These are phyloP conservation scores for Fusarium graminum DNA, from an alignment of 2,329 filamentous ascomycete genomes.

Conservation along the genomic window DNA sequence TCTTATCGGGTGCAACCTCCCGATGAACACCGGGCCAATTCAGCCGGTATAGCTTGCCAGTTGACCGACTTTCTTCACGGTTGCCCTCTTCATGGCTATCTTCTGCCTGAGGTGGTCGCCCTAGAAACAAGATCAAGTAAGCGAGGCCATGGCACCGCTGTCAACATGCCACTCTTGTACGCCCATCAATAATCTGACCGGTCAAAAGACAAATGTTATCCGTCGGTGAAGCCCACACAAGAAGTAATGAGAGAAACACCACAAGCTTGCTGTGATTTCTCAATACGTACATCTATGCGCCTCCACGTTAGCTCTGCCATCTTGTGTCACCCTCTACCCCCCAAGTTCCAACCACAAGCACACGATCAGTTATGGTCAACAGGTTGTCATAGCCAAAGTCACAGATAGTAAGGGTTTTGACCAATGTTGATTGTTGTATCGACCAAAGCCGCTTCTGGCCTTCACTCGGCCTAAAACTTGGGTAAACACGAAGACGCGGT, in stretches of 20 bases:
- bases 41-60: conserved; percentile 13
- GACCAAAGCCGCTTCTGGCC: conserved; percentile 23
- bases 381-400: conserved; percentile 10
- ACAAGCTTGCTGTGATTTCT: conserved; percentile 15
- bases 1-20: conserved; percentile 32
- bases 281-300: conserved; percentile 22
- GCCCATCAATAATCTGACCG: conserved; percentile 35
- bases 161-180: conserved; percentile 34
- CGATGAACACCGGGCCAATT: conserved; percentile 28
- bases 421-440: conserved; percentile 20
- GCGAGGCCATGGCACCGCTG: conserved; percentile 23
- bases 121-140: conserved; percentile 31
- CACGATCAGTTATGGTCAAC: conserved; percentile 13
- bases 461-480: conserved; percentile 28
- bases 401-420: neutral
- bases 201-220: conserved; percentile 31
- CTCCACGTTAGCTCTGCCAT: conserved; percentile 18
- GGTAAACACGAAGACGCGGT: conserved; percentile 9
- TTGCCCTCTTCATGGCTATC: conserved; percentile 19
- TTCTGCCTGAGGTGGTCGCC: conserved; percentile 17
- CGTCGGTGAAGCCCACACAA: conserved; percentile 14
- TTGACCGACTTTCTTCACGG: conserved; percentile 32
- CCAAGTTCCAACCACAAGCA: conserved; percentile 25
- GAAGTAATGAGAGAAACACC: conserved; percentile 9
- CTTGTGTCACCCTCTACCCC: conserved; percentile 40